These are phyloP conservation scores for Fusarium sp. DNA, from an alignment of 2,329 filamentous ascomycete species.

Conservation along the genomic window DNA sequence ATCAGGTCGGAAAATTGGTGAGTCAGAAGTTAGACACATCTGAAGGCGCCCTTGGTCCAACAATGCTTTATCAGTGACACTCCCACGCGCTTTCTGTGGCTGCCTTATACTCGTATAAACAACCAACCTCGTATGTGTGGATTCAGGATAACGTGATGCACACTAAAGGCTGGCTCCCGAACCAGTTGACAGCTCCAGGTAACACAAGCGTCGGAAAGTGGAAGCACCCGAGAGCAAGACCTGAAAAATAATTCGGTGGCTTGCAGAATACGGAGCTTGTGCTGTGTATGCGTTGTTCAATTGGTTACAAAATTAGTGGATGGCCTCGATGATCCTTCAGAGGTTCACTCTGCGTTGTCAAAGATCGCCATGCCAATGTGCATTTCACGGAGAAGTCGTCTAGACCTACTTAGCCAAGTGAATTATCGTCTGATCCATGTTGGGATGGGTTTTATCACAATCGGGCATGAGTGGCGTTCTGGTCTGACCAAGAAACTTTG, in stretches of 20 bases:
- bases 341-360: neutral
- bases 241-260: neutral
- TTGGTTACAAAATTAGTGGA: neutral
- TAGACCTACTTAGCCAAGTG: neutral
- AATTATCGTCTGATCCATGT: neutral
- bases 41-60: neutral
- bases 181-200: neutral
- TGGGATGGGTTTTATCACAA: too few relatives aligned
- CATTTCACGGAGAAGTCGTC: neutral
- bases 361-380: neutral
- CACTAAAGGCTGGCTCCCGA: neutral
- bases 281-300: neutral
- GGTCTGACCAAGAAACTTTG: neutral
- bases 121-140: neutral
- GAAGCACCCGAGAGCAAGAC: neutral
- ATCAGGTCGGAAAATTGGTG: neutral
- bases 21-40: neutral
- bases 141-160: neutral
- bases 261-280: neutral
- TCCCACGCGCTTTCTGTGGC: neutral
- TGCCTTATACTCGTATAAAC: neutral
- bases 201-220: neutral
- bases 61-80: neutral
- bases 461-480: neutral
- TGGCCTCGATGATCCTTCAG: neutral